Conservation (phyloP, 441 rosid species). For the Pelargonium cotyledonis region DNA sequence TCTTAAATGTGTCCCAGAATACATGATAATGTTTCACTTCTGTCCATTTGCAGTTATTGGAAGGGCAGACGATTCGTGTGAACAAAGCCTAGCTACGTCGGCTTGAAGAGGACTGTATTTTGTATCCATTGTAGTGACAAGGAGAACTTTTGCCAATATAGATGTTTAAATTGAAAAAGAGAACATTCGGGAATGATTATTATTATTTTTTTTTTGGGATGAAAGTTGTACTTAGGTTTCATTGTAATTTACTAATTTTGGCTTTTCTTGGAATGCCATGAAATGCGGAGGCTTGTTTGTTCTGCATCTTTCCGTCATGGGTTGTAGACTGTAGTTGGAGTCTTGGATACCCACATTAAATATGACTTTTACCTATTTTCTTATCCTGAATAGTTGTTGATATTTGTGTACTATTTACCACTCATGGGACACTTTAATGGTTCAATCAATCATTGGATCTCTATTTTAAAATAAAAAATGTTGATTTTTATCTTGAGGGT, state of each 20-base stretch:
- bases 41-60: conserved; percentile 49
- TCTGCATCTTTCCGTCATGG: not conserved
- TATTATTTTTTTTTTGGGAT: not conserved
- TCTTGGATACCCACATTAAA: too few relatives aligned
- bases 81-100: conserved; percentile 53
- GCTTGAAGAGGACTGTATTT: not conserved
- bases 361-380: too few relatives aligned
- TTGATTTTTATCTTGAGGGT: too few relatives aligned
- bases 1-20: not conserved
- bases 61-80: conserved; percentile 79
- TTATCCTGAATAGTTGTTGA: too few relatives aligned
- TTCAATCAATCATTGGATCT: too few relatives aligned
- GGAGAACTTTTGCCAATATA: not conserved
- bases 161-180: not conserved
- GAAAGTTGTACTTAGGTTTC: not conserved
- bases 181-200: not conserved
- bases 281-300: not conserved
- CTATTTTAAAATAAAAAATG: too few relatives aligned
- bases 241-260: not conserved
- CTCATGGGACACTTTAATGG: too few relatives aligned
- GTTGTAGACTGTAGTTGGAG: too few relatives aligned
- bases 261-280: not conserved
- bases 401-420: too few relatives aligned
- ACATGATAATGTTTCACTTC: not conserved
- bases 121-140: not conserved